phyloP scores from a whole-genome alignment of 2,329 filamentous ascomycete species.

The Alternaria sp. region DNA sequence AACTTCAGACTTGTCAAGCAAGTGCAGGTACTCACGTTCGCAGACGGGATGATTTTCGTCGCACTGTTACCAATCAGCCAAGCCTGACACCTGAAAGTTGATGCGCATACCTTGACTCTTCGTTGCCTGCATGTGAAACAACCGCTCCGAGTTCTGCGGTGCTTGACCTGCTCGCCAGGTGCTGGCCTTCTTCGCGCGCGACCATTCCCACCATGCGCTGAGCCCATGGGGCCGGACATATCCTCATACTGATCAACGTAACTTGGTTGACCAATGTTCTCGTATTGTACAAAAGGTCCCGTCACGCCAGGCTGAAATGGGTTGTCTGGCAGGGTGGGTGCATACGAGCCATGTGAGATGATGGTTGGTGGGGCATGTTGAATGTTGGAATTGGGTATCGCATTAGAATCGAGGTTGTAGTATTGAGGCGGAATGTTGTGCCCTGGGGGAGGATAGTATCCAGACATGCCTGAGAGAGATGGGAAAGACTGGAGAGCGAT shows the following conservation, averaged over 20 bases:
- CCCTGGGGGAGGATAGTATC: conserved; percentile 44
- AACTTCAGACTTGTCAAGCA: conserved; percentile 8
- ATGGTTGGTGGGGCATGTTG: conserved; percentile 38
- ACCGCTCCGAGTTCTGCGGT: conserved; percentile 89
- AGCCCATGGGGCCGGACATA: conserved; percentile 30
- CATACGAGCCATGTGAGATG: conserved; percentile 37
- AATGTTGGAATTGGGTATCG: conserved; percentile 27
- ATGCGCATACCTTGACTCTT: conserved; percentile 71
- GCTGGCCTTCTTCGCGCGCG: conserved; percentile 40
- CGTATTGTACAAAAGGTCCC: conserved; percentile 42
- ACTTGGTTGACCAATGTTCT: conserved; percentile 39
- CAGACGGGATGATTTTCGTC: conserved; percentile 88
- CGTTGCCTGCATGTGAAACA: conserved; percentile 91
- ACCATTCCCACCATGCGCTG: conserved; percentile 35
- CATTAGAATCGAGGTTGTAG: conserved; percentile 43
- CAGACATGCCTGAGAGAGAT: conserved; percentile 42
- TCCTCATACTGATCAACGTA: conserved; percentile 49
- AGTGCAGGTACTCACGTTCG: conserved; percentile 63
- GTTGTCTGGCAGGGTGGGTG: conserved; percentile 38
- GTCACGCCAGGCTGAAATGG: conserved; percentile 40
- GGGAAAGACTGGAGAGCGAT: conserved; percentile 24
- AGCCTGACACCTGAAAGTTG: neutral
- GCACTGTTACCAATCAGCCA: conserved; percentile 64
- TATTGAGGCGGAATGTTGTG: conserved; percentile 45
- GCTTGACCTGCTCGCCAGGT: conserved; percentile 77